These are phyloP conservation scores for Thraustochytrium sp. DNA, from an alignment of 352 stramenopile species.

Conservation along the genomic window DNA sequence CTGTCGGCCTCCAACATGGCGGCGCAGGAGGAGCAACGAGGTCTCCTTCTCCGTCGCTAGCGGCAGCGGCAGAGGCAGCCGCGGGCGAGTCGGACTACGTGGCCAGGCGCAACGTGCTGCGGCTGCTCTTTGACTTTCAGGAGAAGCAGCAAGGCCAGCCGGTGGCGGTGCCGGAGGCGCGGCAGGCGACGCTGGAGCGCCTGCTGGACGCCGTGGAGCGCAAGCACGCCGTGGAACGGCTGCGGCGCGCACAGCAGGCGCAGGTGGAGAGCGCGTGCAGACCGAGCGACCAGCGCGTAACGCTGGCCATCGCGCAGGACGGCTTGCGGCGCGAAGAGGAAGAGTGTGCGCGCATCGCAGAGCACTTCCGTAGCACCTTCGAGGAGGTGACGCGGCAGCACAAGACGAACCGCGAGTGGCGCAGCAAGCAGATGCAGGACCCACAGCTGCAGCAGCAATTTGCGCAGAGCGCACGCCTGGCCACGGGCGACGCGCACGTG, in stretches of 20 bases:
- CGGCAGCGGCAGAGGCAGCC: neutral
- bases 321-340: neutral
- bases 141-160: neutral
- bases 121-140: slow-evolving; percentile 18
- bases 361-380: slow-evolving; percentile 22
- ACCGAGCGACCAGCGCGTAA: neutral
- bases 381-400: neutral
- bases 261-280: no score
- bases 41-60: no score
- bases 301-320: neutral
- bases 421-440: neutral
- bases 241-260: no score
- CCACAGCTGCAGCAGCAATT: neutral
- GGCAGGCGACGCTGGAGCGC: neutral
- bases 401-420: neutral
- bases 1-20: no score
- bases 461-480: neutral
- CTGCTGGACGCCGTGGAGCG: neutral
- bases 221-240: neutral
- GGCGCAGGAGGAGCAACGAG: no score
- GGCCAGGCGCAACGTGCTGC: neutral
- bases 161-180: neutral
- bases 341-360: neutral
- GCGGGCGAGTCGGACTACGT: no score
- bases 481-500: neutral